phyloP scores from a whole-genome alignment of 139 green algal genomes.

The Raphidocelis subcapitata region DNA sequence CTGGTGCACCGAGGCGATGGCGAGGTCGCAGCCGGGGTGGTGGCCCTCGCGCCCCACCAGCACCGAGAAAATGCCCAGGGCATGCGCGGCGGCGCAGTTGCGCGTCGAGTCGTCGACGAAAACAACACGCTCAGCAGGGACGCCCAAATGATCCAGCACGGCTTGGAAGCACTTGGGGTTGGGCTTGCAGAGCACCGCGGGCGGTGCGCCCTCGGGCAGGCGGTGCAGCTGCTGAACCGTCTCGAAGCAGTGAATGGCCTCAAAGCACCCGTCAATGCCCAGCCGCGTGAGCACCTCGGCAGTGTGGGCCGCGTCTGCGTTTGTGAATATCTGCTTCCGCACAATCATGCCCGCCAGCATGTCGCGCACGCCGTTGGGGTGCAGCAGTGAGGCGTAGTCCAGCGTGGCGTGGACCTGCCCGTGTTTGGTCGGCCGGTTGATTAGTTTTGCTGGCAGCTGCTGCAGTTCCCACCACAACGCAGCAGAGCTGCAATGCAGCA shows the following conservation, averaged over 20 bases:
- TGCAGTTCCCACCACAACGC: background rate
- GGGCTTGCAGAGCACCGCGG: background rate
- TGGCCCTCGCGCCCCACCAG: constrained; percentile 6
- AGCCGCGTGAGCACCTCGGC: constrained; percentile 61
- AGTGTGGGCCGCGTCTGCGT: constrained; percentile 74
- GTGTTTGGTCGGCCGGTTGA: too few relatives aligned
- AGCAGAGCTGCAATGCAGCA: too few relatives aligned
- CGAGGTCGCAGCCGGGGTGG: constrained; percentile 24
- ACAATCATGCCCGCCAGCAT: constrained; percentile 36
- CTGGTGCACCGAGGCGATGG: constrained; percentile 17
- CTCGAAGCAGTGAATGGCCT: constrained; percentile 20
- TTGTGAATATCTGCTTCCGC: constrained; percentile 82
- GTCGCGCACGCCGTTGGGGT: constrained; percentile 34
- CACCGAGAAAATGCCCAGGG: constrained; percentile 65
- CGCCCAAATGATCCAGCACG: constrained; percentile 50
- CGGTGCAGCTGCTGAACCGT: background rate
- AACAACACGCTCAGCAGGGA: constrained; percentile 34
- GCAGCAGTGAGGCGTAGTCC: constrained; percentile 62
- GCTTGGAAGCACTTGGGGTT: constrained; percentile 40
- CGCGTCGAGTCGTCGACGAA: constrained; percentile 81
- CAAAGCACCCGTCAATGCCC: constrained; percentile 74
- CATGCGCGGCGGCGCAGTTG: constrained; percentile 68
- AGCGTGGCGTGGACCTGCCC: constrained; percentile 60
- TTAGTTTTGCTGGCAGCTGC: background rate
- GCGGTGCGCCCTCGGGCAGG: background rate